Evolutionary conservation across 176 grass and related monocot species (phyloP).

Genomic region (Hyparrhenia diplandra): DNA sequence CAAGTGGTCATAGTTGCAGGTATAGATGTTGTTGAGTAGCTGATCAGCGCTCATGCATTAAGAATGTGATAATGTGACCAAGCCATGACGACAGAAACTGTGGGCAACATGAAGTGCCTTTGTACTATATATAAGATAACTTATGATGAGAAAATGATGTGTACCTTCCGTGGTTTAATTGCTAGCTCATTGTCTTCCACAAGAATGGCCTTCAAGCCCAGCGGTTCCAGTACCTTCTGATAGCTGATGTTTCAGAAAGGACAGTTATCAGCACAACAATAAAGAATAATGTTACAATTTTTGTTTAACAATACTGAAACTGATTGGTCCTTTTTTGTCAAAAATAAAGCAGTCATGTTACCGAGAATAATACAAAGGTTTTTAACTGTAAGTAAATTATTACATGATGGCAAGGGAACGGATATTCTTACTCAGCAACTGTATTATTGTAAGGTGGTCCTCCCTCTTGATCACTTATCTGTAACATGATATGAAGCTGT

Average conservation of each 20-base stretch:
- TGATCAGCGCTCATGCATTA: not conserved
- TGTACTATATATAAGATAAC: not conserved
- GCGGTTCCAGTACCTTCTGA: constrained; percentile 54
- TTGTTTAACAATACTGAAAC: constrained; percentile 14
- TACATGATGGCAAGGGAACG: not conserved
- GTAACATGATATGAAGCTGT: constrained; percentile 18
- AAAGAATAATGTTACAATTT: not conserved
- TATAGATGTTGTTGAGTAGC: not conserved
- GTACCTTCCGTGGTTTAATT: constrained; percentile 64
- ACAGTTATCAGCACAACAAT: not conserved
- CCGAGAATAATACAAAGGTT: not conserved
- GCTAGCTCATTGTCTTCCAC: constrained; percentile 74
- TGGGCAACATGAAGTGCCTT: not conserved
- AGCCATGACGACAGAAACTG: not conserved
- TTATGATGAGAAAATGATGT: not conserved
- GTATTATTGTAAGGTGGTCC: constrained; percentile 74
- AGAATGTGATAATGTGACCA: not conserved
- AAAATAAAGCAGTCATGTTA: constrained; percentile 5
- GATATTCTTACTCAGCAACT: constrained; percentile 62
- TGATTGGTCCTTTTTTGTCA: not conserved
- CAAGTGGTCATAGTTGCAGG: not conserved
- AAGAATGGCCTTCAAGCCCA: constrained; percentile 62
- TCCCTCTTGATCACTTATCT: constrained; percentile 69
- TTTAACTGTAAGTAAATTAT: constrained; percentile 17
- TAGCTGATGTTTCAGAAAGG: constrained; percentile 43